Percentiles rank a stretch among this genome's conserved stretches.
phyloP scores from a whole-genome alignment of 73 alveolate genomes.

The Paramecium octaurelia region DNA sequence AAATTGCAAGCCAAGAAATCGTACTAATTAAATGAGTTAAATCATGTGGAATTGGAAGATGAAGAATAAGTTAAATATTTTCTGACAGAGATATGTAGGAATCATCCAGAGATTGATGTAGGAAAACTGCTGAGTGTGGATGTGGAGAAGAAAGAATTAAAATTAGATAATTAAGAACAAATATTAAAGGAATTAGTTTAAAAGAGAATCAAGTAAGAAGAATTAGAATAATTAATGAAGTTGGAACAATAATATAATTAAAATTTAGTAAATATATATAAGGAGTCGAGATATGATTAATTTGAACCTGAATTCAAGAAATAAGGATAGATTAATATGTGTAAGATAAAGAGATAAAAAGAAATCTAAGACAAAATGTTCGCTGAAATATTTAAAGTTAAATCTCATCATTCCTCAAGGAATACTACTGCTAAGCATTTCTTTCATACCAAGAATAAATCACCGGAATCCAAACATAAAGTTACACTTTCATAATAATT shows the following conservation, averaged over 20 bases:
- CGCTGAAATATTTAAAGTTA: background rate
- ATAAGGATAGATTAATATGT: background rate
- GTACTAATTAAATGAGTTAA: background rate
- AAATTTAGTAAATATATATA: background rate
- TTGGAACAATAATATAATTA: background rate
- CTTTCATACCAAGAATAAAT: background rate
- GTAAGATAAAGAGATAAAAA: background rate
- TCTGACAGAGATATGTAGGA: background rate
- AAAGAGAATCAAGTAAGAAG: background rate
- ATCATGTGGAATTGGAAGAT: constrained; percentile 3
- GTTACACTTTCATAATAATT: background rate
- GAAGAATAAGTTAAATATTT: constrained; percentile 1
- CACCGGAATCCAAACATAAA: background rate
- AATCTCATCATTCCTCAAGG: background rate
- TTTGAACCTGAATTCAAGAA: constrained; percentile 8
- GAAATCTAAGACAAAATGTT: background rate
- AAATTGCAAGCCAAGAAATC: background rate
- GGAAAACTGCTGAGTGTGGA: background rate
- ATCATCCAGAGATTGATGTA: constrained; percentile 1
- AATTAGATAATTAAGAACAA: background rate
- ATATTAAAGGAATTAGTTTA: background rate
- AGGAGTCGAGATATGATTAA: background rate
- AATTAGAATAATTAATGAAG: background rate
- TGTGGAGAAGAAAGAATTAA: background rate
- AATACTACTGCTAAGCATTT: background rate